Percentiles rank a stretch among this genome's conserved stretches.
phyloP scores from a whole-genome alignment of 225 moss, liverwort and hornwort species.

The Pseudisothecium myosuroides region DNA sequence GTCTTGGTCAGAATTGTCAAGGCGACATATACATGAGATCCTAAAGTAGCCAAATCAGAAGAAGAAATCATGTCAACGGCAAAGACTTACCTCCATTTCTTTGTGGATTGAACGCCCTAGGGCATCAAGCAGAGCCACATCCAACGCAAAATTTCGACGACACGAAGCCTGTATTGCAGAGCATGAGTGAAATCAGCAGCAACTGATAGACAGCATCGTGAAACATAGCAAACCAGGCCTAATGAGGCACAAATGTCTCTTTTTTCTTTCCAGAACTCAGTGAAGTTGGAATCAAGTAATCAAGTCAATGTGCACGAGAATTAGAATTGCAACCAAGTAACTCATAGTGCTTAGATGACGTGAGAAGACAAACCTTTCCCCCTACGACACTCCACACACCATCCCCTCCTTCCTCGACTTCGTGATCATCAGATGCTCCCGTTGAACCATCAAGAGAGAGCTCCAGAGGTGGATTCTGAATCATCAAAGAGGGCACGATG shows the following conservation, averaged over 20 bases:
- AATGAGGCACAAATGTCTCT: neutral
- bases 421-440: slow-evolving; percentile 92
- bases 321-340: neutral
- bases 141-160: slow-evolving; percentile 96
- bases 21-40: neutral
- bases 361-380: slow-evolving; percentile 62
- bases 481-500: neutral
- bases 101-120: slow-evolving; percentile 93
- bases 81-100: slow-evolving; percentile 77
- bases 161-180: slow-evolving; percentile 69
- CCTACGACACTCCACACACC: slow-evolving; percentile 99
- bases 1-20: neutral
- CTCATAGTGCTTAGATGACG: neutral
- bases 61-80: neutral
- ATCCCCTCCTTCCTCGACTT: slow-evolving; percentile 97
- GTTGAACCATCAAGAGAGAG: slow-evolving; percentile 90
- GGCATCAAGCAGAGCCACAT: slow-evolving; percentile 87
- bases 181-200: neutral
- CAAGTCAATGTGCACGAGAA: neutral
- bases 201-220: neutral
- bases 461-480: slow-evolving; percentile 96
- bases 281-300: neutral
- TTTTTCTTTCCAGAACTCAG: neutral
- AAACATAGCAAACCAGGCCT: neutral
- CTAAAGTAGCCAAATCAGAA: neutral